Evolutionary conservation across 306 rosid species (phyloP).

Genomic region (Glycyrrhiza uralensis): DNA sequence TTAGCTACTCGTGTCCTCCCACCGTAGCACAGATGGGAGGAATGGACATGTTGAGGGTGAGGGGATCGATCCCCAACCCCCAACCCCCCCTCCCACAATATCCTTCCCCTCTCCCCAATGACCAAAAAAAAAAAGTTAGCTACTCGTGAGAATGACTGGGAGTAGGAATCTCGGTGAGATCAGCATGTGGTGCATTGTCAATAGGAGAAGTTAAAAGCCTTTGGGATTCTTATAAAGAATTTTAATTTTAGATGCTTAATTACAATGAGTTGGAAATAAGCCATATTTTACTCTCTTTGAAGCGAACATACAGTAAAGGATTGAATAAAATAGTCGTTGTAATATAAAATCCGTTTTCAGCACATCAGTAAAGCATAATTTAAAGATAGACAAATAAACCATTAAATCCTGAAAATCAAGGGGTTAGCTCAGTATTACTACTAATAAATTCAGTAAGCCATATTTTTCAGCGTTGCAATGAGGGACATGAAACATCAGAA

Average conservation of each 20-base stretch:
- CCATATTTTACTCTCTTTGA: too few relatives aligned
- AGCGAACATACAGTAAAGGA: background rate
- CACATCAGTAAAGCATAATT: background rate
- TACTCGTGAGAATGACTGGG: background rate
- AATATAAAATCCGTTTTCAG: background rate
- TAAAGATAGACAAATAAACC: background rate
- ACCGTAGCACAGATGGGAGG: too few relatives aligned
- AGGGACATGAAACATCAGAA: conserved; percentile 4
- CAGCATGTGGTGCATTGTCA: conserved; percentile 22
- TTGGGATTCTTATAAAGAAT: background rate
- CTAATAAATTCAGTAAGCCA: background rate
- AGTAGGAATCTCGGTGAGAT: conserved; percentile 6
- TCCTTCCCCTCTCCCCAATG: too few relatives aligned
- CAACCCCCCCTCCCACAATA: too few relatives aligned
- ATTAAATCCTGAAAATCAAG: background rate
- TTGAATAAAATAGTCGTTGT: background rate
- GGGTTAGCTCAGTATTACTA: conserved; percentile 16
- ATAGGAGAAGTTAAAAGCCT: background rate
- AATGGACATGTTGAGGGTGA: too few relatives aligned
- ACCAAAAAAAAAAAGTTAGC: too few relatives aligned
- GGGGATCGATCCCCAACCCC: too few relatives aligned
- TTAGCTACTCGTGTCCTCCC: too few relatives aligned
- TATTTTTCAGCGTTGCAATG: conserved; percentile 2
- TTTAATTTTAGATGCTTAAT: background rate
- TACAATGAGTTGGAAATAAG: too few relatives aligned